These are phyloP conservation scores for Mucor racemosus DNA, from an alignment of 371 early-diverging fungal species.

Conservation along the genomic window DNA sequence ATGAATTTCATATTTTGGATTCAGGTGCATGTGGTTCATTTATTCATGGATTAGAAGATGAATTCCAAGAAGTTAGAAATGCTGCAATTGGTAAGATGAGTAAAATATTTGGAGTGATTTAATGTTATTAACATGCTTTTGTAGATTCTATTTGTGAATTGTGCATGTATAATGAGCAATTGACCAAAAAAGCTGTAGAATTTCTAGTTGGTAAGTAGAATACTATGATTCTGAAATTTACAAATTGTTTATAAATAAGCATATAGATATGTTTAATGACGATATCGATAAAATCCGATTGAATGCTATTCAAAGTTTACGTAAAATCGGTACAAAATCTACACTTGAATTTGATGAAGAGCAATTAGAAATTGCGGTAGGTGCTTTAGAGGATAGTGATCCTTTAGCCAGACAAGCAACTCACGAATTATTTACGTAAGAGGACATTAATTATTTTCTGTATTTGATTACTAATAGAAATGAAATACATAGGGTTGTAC, in stretches of 20 bases:
- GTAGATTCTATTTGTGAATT: slow-evolving; percentile 82
- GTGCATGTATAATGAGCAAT: slow-evolving; percentile 64
- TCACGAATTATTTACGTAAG: slow-evolving; percentile 69
- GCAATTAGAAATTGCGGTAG: slow-evolving; percentile 74
- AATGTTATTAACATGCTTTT: neutral
- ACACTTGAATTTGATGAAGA: slow-evolving; percentile 72
- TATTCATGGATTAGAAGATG: slow-evolving; percentile 92
- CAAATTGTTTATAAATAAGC: too few species aligned
- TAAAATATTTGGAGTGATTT: too few species aligned
- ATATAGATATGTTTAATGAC: slow-evolving; percentile 91
- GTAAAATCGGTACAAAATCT: slow-evolving; percentile 65
- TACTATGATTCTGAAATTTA: neutral
- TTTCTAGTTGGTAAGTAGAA: slow-evolving; percentile 70
- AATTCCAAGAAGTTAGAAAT: slow-evolving; percentile 84
- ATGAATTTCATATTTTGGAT: slow-evolving; percentile 68
- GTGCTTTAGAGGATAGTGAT: slow-evolving; percentile 80
- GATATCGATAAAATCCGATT: slow-evolving; percentile 83
- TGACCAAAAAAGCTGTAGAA: slow-evolving; percentile 70
- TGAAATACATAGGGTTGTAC: slow-evolving; percentile 42
- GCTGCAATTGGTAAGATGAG: slow-evolving; percentile 73
- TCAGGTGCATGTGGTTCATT: slow-evolving; percentile 88
- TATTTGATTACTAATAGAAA: neutral
- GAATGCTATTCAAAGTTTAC: slow-evolving; percentile 78
- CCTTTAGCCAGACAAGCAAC: slow-evolving; percentile 67
- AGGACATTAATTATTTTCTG: neutral